These are phyloP conservation scores for Pseudogymnoascus sp. DNA, from an alignment of 2,329 filamentous ascomycete genomes.

Conservation along the genomic window DNA sequence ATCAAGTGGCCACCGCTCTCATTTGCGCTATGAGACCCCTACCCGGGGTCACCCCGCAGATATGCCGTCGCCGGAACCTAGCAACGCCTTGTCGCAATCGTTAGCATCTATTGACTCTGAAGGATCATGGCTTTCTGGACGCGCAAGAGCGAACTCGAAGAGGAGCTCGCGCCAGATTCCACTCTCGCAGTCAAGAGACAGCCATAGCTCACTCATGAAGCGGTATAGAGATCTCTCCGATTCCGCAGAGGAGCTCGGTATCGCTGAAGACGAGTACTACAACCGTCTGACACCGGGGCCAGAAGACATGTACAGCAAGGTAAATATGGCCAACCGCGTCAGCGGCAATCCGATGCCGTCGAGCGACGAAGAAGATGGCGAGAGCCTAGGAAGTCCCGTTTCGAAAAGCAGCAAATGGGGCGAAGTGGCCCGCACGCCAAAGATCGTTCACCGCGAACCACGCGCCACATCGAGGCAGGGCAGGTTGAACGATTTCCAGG, in stretches of 20 bases:
- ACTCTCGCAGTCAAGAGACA: conserved; percentile 30
- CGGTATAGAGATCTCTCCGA: conserved; percentile 45
- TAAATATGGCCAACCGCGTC: conserved; percentile 33
- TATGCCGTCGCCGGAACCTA: conserved; percentile 44
- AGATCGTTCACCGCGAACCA: conserved; percentile 54
- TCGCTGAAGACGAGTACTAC: conserved; percentile 68
- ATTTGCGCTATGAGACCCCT: conserved; percentile 35
- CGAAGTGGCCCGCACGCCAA: conserved; percentile 40
- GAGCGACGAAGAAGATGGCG: conserved; percentile 50
- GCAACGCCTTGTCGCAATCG: conserved; percentile 61
- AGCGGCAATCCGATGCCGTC: conserved; percentile 43
- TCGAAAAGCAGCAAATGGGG: conserved; percentile 25
- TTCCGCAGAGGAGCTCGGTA: conserved; percentile 57
- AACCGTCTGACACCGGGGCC: conserved; percentile 41
- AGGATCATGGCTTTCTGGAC: conserved; percentile 88
- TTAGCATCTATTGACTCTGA: conserved; percentile 93
- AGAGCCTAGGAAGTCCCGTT: conserved; percentile 26
- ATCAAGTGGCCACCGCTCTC: conserved; percentile 36
- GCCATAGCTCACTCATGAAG: conserved; percentile 33
- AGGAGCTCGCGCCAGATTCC: conserved; percentile 31
- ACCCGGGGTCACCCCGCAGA: conserved; percentile 34
- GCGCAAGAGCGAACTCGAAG: conserved; percentile 39
- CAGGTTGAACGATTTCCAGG: conserved; percentile 30
- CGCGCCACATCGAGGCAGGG: conserved; percentile 52
- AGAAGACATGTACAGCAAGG: conserved; percentile 21